phyloP scores from a whole-genome alignment of 202 grass and related monocot genomes.

The Dendrocalamus latiflorus region DNA sequence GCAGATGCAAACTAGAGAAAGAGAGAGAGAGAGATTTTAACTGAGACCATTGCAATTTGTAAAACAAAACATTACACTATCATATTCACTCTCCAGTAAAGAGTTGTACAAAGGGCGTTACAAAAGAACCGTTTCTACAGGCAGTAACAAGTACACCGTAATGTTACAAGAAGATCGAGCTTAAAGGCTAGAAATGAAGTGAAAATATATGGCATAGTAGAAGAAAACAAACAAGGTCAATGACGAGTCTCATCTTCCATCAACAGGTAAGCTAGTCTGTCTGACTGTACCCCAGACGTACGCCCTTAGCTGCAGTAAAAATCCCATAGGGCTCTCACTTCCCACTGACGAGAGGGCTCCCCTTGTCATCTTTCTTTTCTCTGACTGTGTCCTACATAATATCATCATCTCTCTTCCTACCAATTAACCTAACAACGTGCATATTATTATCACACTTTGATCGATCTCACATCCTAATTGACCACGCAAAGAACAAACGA shows the following conservation, averaged over 20 bases:
- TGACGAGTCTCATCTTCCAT: constrained; percentile 43
- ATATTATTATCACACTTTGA: not conserved
- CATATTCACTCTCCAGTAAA: constrained; percentile 12
- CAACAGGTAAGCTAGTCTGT: constrained; percentile 18
- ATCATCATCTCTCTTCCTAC: not conserved
- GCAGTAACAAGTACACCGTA: not conserved
- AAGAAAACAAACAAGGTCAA: constrained; percentile 8
- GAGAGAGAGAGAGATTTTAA: not conserved
- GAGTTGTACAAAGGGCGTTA: constrained; percentile 6
- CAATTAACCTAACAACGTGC: not conserved
- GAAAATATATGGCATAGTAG: not conserved
- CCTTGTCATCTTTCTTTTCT: not conserved
- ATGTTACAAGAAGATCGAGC: not conserved
- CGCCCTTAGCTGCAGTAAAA: constrained; percentile 53
- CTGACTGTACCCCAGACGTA: constrained; percentile 42
- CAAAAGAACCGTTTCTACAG: not conserved
- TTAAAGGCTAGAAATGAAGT: not conserved
- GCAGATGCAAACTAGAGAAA: not conserved
- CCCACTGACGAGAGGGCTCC: constrained; percentile 49
- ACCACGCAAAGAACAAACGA: constrained; percentile 38
- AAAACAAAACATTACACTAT: not conserved
- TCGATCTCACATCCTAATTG: not conserved
- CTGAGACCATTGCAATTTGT: too few relatives aligned
- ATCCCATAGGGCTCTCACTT: constrained; percentile 54
- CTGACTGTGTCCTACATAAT: constrained; percentile 30